Base-by-base conservation (phyloP, 768 basidiomycete species). In the Boletellus ananiceps region DNA sequence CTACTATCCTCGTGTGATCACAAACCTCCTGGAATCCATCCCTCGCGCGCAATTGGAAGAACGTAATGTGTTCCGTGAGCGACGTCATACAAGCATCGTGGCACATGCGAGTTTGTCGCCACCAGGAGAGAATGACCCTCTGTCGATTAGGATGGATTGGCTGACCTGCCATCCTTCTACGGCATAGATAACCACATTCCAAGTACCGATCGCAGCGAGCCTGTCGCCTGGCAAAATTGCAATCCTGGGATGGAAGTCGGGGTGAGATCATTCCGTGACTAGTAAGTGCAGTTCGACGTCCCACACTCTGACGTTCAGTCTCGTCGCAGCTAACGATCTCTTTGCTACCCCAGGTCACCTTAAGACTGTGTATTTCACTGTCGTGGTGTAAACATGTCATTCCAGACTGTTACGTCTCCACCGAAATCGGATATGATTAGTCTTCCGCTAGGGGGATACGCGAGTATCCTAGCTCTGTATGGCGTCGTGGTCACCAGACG, bases 1-100 rank as follows among this genome's bases (percentile, higher is more conserved):
- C 11, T 40, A 6, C 18, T 14, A 5, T 47, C 51, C 32, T 52
- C 54, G 3, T 15, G 40, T 14, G 54, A 46, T 50, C 54, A 55
- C 13, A 1, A 13, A 1, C 18, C 1, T 2, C n/a, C n/a, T n/a
- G n/a, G n/a, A n/a, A n/a, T n/a, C n/a, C n/a, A n/a, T n/a, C n/a
- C n/a, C n/a, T n/a, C n/a, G n/a, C n/a, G n/a, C n/a, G n/a, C n/a
- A n/a, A n/a, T n/a, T 16, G 7, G 27, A 35, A 33, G 25, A 13
- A 35, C 1, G 6, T 29, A 29, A 9, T 29, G 33, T 50, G 34
- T 2, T 1, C 46, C 38, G 16, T 6, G 27, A 0, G 44, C 13
- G 11, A 54, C 18, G 13, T 51, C 50, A 7, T 47, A 57, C 1
- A 60, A 7, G 1, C 3, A 31, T 2, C 0, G 39, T 43, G 18